A percentile compares a stretch with the other conserved stretches of the same genome.
Conservation (phyloP, 768 basidiomycete species). For the Infundibulicybe gibba region DNA sequence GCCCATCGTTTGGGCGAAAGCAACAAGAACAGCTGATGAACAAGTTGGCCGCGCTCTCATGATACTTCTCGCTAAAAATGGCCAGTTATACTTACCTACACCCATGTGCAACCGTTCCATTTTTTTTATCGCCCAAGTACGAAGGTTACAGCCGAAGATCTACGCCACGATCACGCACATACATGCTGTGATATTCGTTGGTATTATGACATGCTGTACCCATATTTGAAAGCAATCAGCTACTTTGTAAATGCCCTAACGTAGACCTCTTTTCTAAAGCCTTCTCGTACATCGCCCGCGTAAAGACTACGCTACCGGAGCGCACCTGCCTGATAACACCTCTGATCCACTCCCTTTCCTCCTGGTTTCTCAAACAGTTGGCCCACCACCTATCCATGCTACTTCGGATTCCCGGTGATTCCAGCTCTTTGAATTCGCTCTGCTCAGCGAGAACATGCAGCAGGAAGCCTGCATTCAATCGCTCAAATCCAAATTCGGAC, state of each 20-base stretch:
- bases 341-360: conserved; percentile 54
- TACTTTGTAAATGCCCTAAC: no score
- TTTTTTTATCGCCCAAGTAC: not conserved
- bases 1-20: conserved; percentile 48
- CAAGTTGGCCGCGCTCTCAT: conserved; percentile 42
- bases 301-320: conserved; percentile 42
- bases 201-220: no score
- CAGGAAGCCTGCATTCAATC: conserved; percentile 60
- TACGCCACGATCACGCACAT: no score
- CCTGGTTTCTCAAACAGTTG: conserved; percentile 63
- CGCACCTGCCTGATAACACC: conserved; percentile 50
- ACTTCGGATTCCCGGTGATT: conserved; percentile 38
- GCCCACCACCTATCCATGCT: conserved; percentile 84
- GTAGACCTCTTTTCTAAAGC: conserved; percentile 34
- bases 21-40: conserved; percentile 43
- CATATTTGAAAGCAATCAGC: no score
- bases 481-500: conserved; percentile 67
- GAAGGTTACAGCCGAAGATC: not conserved
- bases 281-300: conserved; percentile 52
- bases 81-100: not conserved
- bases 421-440: conserved; percentile 51
- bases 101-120: not conserved
- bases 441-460: conserved; percentile 70
- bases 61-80: conserved; percentile 1
- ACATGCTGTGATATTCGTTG: no score